These are phyloP conservation scores for Podospora tetraspora DNA, from an alignment of 495 filamentous ascomycete species.

Conservation along the genomic window DNA sequence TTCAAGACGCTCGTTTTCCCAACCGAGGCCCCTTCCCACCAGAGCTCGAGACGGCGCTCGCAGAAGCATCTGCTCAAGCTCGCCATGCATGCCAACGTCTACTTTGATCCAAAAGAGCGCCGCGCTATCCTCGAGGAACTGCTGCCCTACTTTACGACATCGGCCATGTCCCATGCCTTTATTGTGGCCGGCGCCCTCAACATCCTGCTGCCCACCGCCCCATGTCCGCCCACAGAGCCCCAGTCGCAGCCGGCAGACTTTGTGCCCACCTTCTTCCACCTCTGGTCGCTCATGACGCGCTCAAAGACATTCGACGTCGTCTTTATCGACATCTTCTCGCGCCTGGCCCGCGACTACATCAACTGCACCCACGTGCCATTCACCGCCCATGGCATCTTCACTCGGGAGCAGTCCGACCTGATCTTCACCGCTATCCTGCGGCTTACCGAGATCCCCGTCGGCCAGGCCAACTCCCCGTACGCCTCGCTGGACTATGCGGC, in stretches of 20 bases:
- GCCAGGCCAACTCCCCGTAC: constrained; percentile 91
- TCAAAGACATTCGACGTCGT: constrained; percentile 82
- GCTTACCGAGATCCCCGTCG: constrained; percentile 91
- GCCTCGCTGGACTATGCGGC: constrained; percentile 76
- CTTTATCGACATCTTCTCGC: constrained; percentile 84
- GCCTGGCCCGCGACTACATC: constrained; percentile 78
- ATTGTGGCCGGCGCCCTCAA: constrained; percentile 83
- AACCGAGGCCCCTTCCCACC: constrained; percentile 58
- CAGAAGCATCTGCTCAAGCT: constrained; percentile 68
- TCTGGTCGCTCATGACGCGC: constrained; percentile 89
- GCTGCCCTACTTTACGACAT: constrained; percentile 91
- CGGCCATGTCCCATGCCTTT: constrained; percentile 81
- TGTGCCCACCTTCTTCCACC: constrained; percentile 85
- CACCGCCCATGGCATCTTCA: constrained; percentile 83
- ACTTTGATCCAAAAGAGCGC: constrained; percentile 84
- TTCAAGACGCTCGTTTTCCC: constrained; percentile 85
- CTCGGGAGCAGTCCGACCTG: constrained; percentile 81
- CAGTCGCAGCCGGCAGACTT: constrained; percentile 76
- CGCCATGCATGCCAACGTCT: constrained; percentile 80
- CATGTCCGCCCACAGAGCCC: constrained; percentile 62
- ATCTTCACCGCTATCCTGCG: constrained; percentile 90
- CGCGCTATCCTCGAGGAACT: constrained; percentile 89
- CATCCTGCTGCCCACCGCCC: constrained; percentile 78
- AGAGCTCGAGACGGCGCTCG: constrained; percentile 37
- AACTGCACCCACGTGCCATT: constrained; percentile 71